Evolutionary conservation across 2,329 filamentous ascomycete genomes (phyloP).

Genomic region (Penicillium sp.): DNA sequence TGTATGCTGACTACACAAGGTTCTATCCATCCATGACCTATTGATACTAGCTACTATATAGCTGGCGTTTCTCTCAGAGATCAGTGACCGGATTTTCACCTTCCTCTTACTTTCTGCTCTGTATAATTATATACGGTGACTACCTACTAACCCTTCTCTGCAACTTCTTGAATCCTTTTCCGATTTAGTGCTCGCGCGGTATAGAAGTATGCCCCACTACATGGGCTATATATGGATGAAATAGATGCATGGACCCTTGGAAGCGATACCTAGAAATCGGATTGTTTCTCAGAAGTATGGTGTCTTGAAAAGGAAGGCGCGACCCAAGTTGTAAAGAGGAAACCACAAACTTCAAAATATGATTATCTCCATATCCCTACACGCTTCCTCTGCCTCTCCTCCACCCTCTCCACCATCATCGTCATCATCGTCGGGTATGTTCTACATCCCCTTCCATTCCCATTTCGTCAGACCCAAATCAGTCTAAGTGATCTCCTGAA

Average conservation of each 20-base stretch:
- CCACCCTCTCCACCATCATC: background rate
- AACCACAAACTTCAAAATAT: background rate
- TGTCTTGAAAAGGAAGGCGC: background rate
- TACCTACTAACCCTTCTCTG: no score
- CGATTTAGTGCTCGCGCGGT: no score
- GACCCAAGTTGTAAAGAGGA: background rate
- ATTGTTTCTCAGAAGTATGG: background rate
- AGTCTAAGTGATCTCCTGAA: background rate
- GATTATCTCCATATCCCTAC: background rate
- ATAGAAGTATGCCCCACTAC: no score
- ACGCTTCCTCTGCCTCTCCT: background rate
- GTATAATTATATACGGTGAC: no score
- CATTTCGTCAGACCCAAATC: background rate
- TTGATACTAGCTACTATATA: no score
- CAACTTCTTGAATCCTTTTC: no score
- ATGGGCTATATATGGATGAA: no score
- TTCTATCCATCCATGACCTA: no score
- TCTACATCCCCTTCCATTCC: background rate
- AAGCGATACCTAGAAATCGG: background rate
- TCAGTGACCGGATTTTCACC: no score
- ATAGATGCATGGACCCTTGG: background rate
- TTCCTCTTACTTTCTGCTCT: no score
- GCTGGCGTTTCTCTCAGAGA: no score
- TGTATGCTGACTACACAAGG: no score
- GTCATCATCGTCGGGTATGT: background rate